phyloP scores from a whole-genome alignment of 192 early-diverging fungal genomes.

The Rhizophagus sp. region DNA sequence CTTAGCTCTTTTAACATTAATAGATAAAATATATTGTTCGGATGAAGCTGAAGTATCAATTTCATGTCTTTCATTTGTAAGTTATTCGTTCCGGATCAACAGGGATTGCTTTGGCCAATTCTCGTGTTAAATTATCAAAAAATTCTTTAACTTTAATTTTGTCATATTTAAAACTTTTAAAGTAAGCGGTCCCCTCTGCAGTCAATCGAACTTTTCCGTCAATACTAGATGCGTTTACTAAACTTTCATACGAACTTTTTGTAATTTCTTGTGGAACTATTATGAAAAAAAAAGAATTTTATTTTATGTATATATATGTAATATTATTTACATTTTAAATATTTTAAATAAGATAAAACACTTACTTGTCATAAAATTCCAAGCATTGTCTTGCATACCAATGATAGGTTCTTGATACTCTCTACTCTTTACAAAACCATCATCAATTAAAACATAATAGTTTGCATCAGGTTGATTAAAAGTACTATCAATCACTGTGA shows the following conservation, averaged over 20 bases:
- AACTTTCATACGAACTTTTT: rapidly evolving
- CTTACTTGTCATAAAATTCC: background rate
- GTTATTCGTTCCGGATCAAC: background rate
- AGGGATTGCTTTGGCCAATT: background rate
- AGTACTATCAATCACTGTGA: background rate
- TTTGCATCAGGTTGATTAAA: background rate
- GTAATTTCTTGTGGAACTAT: too few species aligned
- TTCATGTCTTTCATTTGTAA: background rate
- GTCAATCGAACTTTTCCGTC: background rate
- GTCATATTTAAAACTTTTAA: background rate
- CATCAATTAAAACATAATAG: constrained; percentile 17
- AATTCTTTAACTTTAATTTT: background rate
- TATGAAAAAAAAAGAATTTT: too few species aligned
- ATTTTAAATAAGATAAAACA: background rate
- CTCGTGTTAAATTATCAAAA: background rate
- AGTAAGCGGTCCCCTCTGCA: background rate
- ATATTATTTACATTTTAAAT: too few species aligned
- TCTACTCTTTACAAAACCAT: constrained; percentile 5
- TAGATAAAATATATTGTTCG: background rate
- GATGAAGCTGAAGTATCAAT: background rate
- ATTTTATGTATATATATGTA: too few species aligned
- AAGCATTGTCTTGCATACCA: background rate
- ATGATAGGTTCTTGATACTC: background rate
- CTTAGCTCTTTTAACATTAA: background rate
- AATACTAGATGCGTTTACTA: background rate